These are phyloP conservation scores for Garcia nutans DNA, from an alignment of 345 rosid genomes.

Conservation along the genomic window DNA sequence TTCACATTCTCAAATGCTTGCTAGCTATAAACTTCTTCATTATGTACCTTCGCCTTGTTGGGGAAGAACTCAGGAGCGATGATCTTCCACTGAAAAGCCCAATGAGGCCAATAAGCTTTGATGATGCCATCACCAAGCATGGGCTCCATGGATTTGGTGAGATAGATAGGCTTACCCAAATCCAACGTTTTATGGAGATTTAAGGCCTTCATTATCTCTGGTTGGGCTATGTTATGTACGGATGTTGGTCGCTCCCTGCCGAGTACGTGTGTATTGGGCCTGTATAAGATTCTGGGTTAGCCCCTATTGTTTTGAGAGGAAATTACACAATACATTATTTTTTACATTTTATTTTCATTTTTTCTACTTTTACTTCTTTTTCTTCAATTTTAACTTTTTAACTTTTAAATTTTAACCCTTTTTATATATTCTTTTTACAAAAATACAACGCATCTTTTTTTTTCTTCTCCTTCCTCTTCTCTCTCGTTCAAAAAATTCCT, in stretches of 20 bases:
- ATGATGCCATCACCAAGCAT: constrained; percentile 35
- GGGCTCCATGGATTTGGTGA: constrained; percentile 9
- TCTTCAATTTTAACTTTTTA: too few relatives aligned
- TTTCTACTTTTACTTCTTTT: too few relatives aligned
- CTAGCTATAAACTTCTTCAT: too few relatives aligned
- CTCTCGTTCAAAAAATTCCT: not conserved
- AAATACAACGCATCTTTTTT: too few relatives aligned
- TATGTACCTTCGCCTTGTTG: constrained; percentile 30
- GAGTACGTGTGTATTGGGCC: constrained; percentile 31
- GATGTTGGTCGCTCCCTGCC: constrained; percentile 26
- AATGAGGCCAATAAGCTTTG: constrained; percentile 22
- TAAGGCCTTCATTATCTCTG: constrained; percentile 25
- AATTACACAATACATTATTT: too few relatives aligned
- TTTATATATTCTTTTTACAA: too few relatives aligned
- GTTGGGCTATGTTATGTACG: constrained; percentile 11
- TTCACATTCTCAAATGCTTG: not conserved
- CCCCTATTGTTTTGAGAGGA: too few relatives aligned
- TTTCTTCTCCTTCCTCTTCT: too few relatives aligned
- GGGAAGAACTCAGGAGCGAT: constrained; percentile 36
- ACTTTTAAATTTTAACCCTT: too few relatives aligned
- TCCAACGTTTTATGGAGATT: constrained; percentile 27
- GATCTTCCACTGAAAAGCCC: constrained; percentile 36
- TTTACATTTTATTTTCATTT: too few relatives aligned
- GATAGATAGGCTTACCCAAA: constrained; percentile 28
- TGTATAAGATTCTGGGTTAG: not conserved